Conservation (phyloP, 176 grass and related monocot species). For the Typha latifolia region DNA sequence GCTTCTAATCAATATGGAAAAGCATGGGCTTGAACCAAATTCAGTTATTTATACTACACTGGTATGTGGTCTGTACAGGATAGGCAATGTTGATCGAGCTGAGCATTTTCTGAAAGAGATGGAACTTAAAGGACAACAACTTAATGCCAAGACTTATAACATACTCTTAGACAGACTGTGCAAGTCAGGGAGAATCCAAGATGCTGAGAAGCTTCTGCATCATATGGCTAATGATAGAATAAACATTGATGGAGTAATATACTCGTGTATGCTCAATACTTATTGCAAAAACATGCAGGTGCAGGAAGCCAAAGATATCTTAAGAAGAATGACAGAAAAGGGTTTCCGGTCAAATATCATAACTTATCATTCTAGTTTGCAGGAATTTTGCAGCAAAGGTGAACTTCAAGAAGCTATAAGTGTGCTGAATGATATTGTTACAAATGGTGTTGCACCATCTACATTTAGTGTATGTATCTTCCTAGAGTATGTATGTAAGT, state of each 20-base stretch:
- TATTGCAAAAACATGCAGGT: constrained; percentile 17
- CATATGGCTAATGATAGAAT: not conserved
- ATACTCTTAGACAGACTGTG: not conserved
- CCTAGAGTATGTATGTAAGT: constrained; percentile 6
- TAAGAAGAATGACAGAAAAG: constrained; percentile 5
- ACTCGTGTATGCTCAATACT: constrained; percentile 3
- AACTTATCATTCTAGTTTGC: not conserved
- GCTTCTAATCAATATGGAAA: constrained; percentile 7
- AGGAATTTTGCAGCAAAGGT: constrained; percentile 14
- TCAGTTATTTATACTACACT: constrained; percentile 6
- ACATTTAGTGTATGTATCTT: constrained; percentile 1
- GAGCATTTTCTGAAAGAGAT: constrained; percentile 5
- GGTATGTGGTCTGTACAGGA: not conserved
- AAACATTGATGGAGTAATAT: not conserved
- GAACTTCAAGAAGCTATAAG: constrained; percentile 12
- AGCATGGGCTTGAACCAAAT: constrained; percentile 8
- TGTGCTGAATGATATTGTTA: not conserved
- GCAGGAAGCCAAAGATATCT: constrained; percentile 7
- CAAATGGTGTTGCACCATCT: not conserved
- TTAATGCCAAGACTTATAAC: constrained; percentile 2
- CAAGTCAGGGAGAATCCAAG: not conserved
- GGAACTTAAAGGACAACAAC: constrained; percentile 1
- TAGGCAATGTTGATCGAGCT: constrained; percentile 3
- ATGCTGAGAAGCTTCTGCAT: constrained; percentile 2
- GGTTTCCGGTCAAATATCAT: not conserved